Evolutionary conservation across 2,329 filamentous ascomycete genomes (phyloP).

Genomic region (Didymella pinodella): DNA sequence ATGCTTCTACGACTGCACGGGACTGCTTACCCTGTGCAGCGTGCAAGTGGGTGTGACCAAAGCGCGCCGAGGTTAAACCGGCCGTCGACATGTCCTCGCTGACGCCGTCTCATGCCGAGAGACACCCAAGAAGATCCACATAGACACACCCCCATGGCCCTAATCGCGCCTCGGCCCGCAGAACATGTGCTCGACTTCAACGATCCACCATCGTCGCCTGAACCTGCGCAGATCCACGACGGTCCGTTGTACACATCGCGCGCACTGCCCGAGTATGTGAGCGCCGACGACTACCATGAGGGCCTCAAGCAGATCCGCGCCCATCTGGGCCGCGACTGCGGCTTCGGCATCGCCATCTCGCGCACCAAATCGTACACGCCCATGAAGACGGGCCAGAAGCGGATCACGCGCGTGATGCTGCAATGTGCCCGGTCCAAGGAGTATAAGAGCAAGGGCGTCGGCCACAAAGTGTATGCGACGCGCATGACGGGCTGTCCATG

Average conservation of each 20-base stretch:
- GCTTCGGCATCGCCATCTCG: slow-evolving; percentile 25
- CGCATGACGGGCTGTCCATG: slow-evolving; percentile 26
- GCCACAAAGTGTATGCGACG: slow-evolving; percentile 20
- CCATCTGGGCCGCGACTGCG: slow-evolving; percentile 24
- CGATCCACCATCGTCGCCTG: slow-evolving; percentile 17
- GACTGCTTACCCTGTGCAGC: too few relatives aligned
- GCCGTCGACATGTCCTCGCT: neutral
- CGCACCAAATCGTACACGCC: slow-evolving; percentile 25
- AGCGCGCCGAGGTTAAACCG: neutral
- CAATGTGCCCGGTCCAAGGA: slow-evolving; percentile 26
- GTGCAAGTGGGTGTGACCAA: neutral
- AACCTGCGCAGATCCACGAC: neutral
- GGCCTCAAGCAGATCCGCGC: slow-evolving; percentile 26
- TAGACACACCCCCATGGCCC: slow-evolving; percentile 20
- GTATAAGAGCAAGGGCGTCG: slow-evolving; percentile 24
- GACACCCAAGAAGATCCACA: slow-evolving; percentile 4
- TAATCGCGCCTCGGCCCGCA: slow-evolving; percentile 17
- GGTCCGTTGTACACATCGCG: slow-evolving; percentile 18
- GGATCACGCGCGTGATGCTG: slow-evolving; percentile 24
- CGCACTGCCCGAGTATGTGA: slow-evolving; percentile 21
- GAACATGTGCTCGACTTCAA: slow-evolving; percentile 15
- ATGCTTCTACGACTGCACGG: too few relatives aligned
- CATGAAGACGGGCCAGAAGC: slow-evolving; percentile 21
- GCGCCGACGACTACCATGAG: slow-evolving; percentile 24
- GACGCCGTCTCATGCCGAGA: neutral